Conservation (phyloP, 495 filamentous ascomycete species). For the Cercophora sp. region DNA sequence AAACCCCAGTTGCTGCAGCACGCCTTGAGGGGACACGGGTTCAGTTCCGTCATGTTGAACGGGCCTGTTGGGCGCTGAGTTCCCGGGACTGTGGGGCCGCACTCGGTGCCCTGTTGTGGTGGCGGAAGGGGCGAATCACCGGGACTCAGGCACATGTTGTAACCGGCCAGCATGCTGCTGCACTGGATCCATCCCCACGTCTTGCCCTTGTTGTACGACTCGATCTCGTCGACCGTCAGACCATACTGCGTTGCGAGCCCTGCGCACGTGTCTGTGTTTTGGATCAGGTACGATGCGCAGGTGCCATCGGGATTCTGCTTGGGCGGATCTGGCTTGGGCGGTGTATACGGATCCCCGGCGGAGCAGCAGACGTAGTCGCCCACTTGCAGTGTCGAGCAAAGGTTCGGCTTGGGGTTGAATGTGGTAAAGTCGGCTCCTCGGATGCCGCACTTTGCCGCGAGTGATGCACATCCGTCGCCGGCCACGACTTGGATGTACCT, state of each 20-base stretch:
- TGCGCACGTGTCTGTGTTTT: conserved; percentile 32
- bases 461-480: conserved; percentile 33
- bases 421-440: conserved; percentile 33
- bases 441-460: conserved; percentile 41
- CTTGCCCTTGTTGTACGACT: conserved; percentile 34
- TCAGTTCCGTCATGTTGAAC: conserved; percentile 16
- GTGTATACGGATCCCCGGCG: conserved; percentile 29
- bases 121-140: conserved; percentile 44
- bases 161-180: conserved; percentile 21
- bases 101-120: conserved; percentile 30
- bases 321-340: conserved; percentile 32
- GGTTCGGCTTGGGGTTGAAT: conserved; percentile 32
- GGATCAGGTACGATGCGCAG: conserved; percentile 35
- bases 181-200: conserved; percentile 53
- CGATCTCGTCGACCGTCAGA: conserved; percentile 34
- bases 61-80: conserved; percentile 21
- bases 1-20: conserved; percentile 38
- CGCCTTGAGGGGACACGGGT: conserved; percentile 23
- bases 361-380: conserved; percentile 47
- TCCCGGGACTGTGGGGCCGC: conserved; percentile 40
- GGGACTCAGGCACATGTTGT: conserved; percentile 44
- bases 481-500: conserved; percentile 19
- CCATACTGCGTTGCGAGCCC: conserved; percentile 25
- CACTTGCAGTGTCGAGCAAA: conserved; percentile 35
- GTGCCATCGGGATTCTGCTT: conserved; percentile 31